A percentile compares a stretch with the other conserved stretches of the same genome.
Conservation (phyloP, 2,329 filamentous ascomycete species). For the Fusarium sp. region DNA sequence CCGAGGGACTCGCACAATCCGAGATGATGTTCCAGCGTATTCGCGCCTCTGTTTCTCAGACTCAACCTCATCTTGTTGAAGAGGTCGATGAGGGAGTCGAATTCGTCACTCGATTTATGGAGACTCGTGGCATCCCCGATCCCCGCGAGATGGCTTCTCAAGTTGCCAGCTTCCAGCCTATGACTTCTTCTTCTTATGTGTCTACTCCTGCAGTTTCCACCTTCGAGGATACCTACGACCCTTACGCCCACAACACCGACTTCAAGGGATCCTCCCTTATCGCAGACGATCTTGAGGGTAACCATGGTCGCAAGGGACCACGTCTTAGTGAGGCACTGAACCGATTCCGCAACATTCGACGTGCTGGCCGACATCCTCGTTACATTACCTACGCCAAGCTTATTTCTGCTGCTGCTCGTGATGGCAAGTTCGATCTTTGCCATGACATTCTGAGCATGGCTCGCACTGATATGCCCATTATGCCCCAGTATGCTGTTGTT, state of each 20-base stretch:
- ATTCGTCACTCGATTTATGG: conserved; percentile 70
- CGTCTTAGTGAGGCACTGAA: conserved; percentile 82
- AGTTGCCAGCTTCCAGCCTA: conserved; percentile 55
- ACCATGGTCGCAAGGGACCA: conserved; percentile 75
- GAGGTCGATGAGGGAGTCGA: conserved; percentile 89
- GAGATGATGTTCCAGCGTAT: conserved; percentile 90
- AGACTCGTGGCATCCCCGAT: conserved; percentile 62
- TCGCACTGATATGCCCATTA: conserved; percentile 84
- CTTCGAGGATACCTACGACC: conserved; percentile 87
- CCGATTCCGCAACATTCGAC: conserved; percentile 92
- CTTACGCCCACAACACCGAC: conserved; percentile 89
- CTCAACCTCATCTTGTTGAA: conserved; percentile 69
- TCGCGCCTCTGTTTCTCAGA: conserved; percentile 65
- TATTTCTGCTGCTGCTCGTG: conserved; percentile 87
- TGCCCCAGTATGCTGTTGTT: conserved; percentile 85
- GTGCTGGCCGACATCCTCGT: conserved; percentile 87
- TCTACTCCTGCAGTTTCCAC: conserved; percentile 66
- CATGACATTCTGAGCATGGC: conserved; percentile 91
- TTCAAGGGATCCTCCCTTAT: conserved; percentile 93
- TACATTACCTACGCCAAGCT: conserved; percentile 98
- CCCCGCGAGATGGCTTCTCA: conserved; percentile 63
- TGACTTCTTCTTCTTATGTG: conserved; percentile 59
- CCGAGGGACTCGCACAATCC: conserved; percentile 81
- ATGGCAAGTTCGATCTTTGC: conserved; percentile 81
- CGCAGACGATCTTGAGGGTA: conserved; percentile 86